These are phyloP conservation scores for Collybia sp. DNA, from an alignment of 768 basidiomycete species.

Conservation along the genomic window DNA sequence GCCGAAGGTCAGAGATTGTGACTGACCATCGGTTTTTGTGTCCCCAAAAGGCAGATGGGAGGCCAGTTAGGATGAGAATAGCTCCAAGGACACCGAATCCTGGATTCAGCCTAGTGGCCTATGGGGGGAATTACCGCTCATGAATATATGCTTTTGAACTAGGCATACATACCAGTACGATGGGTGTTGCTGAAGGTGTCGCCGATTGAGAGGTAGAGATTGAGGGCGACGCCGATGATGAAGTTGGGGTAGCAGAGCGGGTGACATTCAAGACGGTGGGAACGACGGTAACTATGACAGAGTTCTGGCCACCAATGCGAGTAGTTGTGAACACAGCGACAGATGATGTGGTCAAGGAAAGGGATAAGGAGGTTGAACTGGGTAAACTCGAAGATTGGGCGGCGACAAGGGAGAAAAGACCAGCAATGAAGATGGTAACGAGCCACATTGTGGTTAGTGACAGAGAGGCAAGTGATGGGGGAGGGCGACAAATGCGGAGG, in stretches of 20 bases:
- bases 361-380: constrained; percentile 36
- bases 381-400: constrained; percentile 27
- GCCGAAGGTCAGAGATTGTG: constrained; percentile 11
- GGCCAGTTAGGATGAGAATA: constrained; percentile 82
- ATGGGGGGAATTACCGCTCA: constrained; percentile 25
- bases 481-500: constrained; percentile 4
- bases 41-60: constrained; percentile 87
- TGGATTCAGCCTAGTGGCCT: constrained; percentile 73
- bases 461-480: constrained; percentile 14
- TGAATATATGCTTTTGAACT: background rate
- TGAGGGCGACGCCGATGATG: constrained; percentile 31
- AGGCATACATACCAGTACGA: constrained; percentile 30
- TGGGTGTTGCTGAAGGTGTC: constrained; percentile 38
- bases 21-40: constrained; percentile 92
- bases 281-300: constrained; percentile 48
- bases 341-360: constrained; percentile 52
- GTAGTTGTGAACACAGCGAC: constrained; percentile 44
- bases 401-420: constrained; percentile 21
- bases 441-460: constrained; percentile 11
- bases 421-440: constrained; percentile 11
- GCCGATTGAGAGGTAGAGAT: constrained; percentile 39
- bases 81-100: constrained; percentile 89
- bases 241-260: constrained; percentile 43
- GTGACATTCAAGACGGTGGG: constrained; percentile 65
- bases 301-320: constrained; percentile 41